phyloP scores from a whole-genome alignment of 371 early-diverging fungal genomes.

The Mortierella sp. region DNA sequence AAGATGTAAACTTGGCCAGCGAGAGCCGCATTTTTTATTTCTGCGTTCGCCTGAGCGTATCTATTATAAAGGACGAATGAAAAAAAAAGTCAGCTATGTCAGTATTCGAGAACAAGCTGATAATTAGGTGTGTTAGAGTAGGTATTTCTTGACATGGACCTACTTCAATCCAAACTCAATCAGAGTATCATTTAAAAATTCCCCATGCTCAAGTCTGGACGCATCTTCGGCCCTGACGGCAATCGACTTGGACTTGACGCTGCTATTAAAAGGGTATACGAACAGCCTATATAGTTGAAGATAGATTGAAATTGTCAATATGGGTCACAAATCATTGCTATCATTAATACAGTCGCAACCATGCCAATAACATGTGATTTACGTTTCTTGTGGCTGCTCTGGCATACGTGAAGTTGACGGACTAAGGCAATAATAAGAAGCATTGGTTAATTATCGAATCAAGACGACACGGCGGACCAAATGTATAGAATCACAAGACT shows the following conservation, averaged over 20 bases:
- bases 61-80: slow-evolving; percentile 1
- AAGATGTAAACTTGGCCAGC: slow-evolving; percentile 42
- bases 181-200: slow-evolving; percentile 71
- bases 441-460: neutral
- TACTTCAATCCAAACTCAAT: slow-evolving; percentile 72
- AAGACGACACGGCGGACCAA: slow-evolving; percentile 1
- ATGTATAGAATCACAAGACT: neutral
- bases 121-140: no score
- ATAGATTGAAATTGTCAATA: neutral
- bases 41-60: slow-evolving; percentile 33
- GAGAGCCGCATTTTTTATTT: slow-evolving; percentile 24
- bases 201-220: slow-evolving; percentile 61
- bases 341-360: neutral
- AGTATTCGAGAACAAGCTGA: no score
- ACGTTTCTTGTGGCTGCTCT: slow-evolving; percentile 37
- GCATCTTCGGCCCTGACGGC: slow-evolving; percentile 62
- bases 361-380: neutral
- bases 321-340: neutral
- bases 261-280: slow-evolving; percentile 41
- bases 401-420: neutral
- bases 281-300: slow-evolving; percentile 32
- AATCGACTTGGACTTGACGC: slow-evolving; percentile 53
- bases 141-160: neutral
- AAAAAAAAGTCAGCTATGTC: neutral
- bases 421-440: neutral